phyloP scores from a whole-genome alignment of 2,329 filamentous ascomycete species.

The Aspergillus ochraceus region DNA sequence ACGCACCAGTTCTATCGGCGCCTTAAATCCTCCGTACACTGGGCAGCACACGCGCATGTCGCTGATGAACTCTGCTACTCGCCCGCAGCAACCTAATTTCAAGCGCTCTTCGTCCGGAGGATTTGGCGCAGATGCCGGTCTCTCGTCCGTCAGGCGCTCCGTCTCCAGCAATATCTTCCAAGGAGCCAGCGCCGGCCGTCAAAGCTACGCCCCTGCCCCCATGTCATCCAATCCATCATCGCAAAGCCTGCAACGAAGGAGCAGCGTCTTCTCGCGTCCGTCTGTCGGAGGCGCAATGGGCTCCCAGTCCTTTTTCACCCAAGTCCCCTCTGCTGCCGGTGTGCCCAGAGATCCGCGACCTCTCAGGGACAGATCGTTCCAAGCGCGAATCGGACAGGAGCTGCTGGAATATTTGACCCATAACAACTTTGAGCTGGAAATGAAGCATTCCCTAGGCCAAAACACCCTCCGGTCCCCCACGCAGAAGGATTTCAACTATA shows the following conservation, averaged over 20 bases:
- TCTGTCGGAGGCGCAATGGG: constrained; percentile 65
- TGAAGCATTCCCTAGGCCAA: constrained; percentile 88
- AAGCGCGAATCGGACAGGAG: constrained; percentile 81
- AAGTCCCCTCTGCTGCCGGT: constrained; percentile 76
- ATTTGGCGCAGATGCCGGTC: constrained; percentile 75
- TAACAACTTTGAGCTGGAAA: constrained; percentile 96
- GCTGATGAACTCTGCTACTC: constrained; percentile 79
- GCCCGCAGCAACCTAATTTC: constrained; percentile 85
- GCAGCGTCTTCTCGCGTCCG: constrained; percentile 79
- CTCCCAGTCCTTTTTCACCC: constrained; percentile 94
- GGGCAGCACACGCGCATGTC: constrained; percentile 78
- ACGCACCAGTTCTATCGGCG: constrained; percentile 76
- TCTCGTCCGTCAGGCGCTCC: constrained; percentile 81
- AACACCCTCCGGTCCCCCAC: constrained; percentile 93
- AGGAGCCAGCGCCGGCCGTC: constrained; percentile 61
- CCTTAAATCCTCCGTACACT: constrained; percentile 63
- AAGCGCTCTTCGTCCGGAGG: constrained; percentile 74
- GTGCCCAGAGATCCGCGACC: constrained; percentile 85
- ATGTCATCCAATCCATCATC: constrained; percentile 55
- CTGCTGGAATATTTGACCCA: constrained; percentile 87
- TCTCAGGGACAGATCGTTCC: constrained; percentile 76
- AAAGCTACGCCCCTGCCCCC: constrained; percentile 66
- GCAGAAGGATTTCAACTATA: constrained; percentile 95
- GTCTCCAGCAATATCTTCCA: constrained; percentile 67
- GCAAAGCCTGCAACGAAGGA: constrained; percentile 63